Conservation (phyloP, 129 eudicot genomes). For the Ambrosia trifida region DNA sequence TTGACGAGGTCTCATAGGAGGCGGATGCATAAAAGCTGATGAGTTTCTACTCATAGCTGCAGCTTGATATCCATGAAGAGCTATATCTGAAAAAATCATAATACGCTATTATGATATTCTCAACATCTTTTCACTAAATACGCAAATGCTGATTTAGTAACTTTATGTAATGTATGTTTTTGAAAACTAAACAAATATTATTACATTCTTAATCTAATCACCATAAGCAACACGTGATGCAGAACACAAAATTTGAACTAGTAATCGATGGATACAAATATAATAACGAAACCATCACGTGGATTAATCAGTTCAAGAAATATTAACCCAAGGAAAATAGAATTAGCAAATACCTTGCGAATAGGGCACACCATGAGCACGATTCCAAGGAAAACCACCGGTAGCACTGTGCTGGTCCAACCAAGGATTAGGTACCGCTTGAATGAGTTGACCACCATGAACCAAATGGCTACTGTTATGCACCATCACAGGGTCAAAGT, state of each 20-base stretch:
- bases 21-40: conserved; percentile 46
- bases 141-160: conserved; percentile 6
- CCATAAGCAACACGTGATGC: too few species aligned
- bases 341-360: conserved; percentile 48
- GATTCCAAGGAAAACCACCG: conserved; percentile 57
- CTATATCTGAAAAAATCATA: not conserved
- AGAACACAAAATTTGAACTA: conserved; percentile 2
- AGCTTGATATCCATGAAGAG: conserved; percentile 57
- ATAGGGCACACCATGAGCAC: conserved; percentile 53
- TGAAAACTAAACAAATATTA: not conserved
- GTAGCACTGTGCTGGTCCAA: conserved; percentile 51
- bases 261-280: not conserved
- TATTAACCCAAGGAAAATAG: not conserved
- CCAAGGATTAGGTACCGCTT: conserved; percentile 54
- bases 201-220: not conserved
- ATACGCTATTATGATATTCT: not conserved
- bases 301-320: not conserved
- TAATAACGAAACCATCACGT: not conserved
- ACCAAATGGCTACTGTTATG: conserved; percentile 45
- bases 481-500: conserved; percentile 33
- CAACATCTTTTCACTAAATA: not conserved
- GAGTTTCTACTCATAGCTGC: conserved; percentile 47
- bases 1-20: conserved; percentile 43
- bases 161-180: not conserved
- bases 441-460: conserved; percentile 59